Conservation (phyloP, 306 rosid genomes). For the Rosa rugosa region DNA sequence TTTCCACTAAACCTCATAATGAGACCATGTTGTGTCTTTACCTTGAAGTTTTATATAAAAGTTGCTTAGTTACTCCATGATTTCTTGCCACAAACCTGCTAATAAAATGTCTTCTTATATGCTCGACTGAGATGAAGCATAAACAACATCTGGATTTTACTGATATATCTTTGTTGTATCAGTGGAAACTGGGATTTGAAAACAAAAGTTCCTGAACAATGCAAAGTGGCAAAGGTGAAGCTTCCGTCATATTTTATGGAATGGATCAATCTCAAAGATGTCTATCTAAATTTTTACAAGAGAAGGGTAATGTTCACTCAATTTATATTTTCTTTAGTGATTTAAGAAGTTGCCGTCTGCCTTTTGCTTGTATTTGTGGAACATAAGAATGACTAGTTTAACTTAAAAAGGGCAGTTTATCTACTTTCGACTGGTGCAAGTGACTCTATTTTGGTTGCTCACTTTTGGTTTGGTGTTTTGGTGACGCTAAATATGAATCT, state of each 20-base stretch:
- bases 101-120: not conserved
- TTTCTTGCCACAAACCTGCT: not conserved
- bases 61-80: not conserved
- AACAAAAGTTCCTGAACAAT: slow-evolving; percentile 92
- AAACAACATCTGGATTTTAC: slow-evolving; percentile 9
- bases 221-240: slow-evolving; percentile 70
- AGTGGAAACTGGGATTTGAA: slow-evolving; percentile 99
- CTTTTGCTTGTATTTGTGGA: not conserved
- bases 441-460: not conserved
- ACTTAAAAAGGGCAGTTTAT: not conserved
- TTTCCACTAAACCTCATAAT: not conserved
- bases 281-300: slow-evolving; percentile 77
- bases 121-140: not conserved
- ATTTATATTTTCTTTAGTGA: slow-evolving; percentile 8
- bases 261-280: slow-evolving; percentile 94
- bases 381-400: not conserved
- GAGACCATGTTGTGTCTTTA: not conserved
- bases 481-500: not conserved
- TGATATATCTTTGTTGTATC: slow-evolving; percentile 23
- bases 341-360: not conserved
- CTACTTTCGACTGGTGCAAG: not conserved
- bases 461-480: not conserved
- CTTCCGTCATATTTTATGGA: slow-evolving; percentile 86
- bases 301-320: slow-evolving; percentile 58
- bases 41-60: not conserved